Conservation (phyloP, 2,329 filamentous ascomycete genomes). For the Pestalotiopsis sp. region DNA sequence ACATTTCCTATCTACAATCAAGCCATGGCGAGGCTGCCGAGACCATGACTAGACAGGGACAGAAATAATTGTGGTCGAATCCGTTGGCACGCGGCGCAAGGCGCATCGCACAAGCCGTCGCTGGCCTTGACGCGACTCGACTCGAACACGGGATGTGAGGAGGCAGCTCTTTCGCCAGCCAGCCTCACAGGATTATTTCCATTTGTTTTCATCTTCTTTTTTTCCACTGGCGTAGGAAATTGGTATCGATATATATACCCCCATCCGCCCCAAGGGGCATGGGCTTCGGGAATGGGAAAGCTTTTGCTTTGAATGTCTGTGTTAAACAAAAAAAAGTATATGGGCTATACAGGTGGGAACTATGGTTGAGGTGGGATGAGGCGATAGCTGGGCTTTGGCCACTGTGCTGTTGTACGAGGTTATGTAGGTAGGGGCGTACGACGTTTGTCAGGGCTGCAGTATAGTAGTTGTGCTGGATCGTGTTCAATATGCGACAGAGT, state of each 20-base stretch:
- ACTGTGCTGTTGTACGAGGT: neutral
- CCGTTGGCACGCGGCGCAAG: neutral
- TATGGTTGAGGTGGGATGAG: neutral
- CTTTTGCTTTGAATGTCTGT: neutral
- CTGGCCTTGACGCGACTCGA: neutral
- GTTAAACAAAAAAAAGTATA: neutral
- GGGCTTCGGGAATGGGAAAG: slow-evolving; percentile 3
- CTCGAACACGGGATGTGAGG: neutral
- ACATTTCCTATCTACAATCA: neutral
- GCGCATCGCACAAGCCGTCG: neutral
- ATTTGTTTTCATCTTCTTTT: neutral
- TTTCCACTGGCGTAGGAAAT: neutral
- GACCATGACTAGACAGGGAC: too few relatives aligned
- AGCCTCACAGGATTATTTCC: neutral
- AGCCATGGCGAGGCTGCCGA: too few relatives aligned
- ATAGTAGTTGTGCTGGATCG: neutral
- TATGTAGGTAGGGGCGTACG: neutral
- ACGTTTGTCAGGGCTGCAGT: neutral
- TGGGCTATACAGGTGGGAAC: neutral
- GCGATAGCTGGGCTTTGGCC: neutral
- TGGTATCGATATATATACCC: slow-evolving; percentile 10
- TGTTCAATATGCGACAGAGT: neutral
- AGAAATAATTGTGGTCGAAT: neutral
- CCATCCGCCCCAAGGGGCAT: neutral
- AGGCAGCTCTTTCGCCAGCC: neutral